Evolutionary conservation across 2,329 filamentous ascomycete genomes (phyloP).

Genomic region (Hypoxylon sp.): DNA sequence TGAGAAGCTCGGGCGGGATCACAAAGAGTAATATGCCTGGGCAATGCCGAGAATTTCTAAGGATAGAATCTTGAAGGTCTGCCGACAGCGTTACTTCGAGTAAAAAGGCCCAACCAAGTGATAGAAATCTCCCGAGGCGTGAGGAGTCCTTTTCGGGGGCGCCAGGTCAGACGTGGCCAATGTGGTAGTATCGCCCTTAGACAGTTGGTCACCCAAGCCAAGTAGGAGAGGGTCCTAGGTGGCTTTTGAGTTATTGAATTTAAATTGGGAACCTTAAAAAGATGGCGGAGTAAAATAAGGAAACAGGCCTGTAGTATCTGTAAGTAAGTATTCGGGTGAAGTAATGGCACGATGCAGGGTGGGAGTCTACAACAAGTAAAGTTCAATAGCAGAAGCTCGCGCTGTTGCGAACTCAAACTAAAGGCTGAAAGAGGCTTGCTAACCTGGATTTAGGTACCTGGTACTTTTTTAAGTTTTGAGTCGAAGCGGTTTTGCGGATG

Average conservation of each 20-base stretch:
- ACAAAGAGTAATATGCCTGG: neutral
- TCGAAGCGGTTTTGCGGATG: constrained; percentile 16
- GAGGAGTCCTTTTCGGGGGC: constrained; percentile 20
- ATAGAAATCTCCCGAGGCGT: constrained; percentile 24
- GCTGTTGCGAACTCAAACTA: constrained; percentile 8
- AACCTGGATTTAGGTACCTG: constrained; percentile 16
- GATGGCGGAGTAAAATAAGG: neutral
- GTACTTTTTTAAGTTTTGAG: constrained; percentile 17
- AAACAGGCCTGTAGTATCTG: constrained; percentile 22
- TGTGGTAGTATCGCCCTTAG: constrained; percentile 23
- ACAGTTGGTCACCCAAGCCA: constrained; percentile 10
- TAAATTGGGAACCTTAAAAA: constrained; percentile 3
- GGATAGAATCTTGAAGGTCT: constrained; percentile 10
- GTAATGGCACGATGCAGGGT: neutral
- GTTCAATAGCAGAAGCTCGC: constrained; percentile 6
- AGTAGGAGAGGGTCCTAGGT: neutral
- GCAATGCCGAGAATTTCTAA: constrained; percentile 8
- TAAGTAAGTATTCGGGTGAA: constrained; percentile 14
- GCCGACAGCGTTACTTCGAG: constrained; percentile 2
- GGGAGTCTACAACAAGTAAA: constrained; percentile 10
- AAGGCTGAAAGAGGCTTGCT: constrained; percentile 7
- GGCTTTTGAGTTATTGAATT: constrained; percentile 1
- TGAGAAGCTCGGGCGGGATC: constrained; percentile 1
- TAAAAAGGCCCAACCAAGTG: constrained; percentile 24
- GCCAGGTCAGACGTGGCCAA: constrained; percentile 16